Evolutionary conservation across 2,329 filamentous ascomycete species (phyloP), one percentile per base, ranked within the genome.

Genomic region (Sporothrix variecibatus): DNA sequence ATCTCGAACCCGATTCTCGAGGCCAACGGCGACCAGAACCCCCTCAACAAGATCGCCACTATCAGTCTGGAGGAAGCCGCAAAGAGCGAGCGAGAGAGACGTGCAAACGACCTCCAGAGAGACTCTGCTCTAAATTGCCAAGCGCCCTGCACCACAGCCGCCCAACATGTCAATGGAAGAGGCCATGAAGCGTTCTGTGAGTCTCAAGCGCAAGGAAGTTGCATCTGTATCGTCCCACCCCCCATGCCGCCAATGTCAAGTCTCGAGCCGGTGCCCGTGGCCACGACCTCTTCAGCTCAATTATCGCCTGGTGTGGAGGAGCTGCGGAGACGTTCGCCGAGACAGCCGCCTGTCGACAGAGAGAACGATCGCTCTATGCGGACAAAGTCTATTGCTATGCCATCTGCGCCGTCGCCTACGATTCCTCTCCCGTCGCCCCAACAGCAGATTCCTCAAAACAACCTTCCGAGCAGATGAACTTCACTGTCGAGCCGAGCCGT

Each of bases 1-100:
- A 89, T 89, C 46, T 89, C 87, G 12, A 81, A 83, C 15, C 87
- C 88, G 0, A 83, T 89, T 49, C 77, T 87, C 15, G 80, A 82
- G 75, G 76, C 80, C 53, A 79, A 82, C 46, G 78, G 78, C 28
- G 81, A 81, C 31, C 77, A 80, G 26, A 86, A 83, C 72, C 83
- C 86, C 0, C 77, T 85, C 53, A 81, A 81, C 70, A 86, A 83
- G 76, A 86, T 87, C 23, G 78, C 83, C 6, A 88, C 86, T 0
- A 81, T 88, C 40, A 87, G 87, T 72, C 81, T 89, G 46, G 82
- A 83, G 11, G 85, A 85, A 1, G 87, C 87, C 1, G 85, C 83
- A 0, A 81, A 77, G 74, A 83, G 84, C 17, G 86, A 89, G 60
- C 84, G 79, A 75, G 82, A 86, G 71, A 82, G 84, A 68, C 81